Base-by-base conservation (phyloP, 1,284 basidiomycete genomes). In the Ceratobasidium sp. region DNA sequence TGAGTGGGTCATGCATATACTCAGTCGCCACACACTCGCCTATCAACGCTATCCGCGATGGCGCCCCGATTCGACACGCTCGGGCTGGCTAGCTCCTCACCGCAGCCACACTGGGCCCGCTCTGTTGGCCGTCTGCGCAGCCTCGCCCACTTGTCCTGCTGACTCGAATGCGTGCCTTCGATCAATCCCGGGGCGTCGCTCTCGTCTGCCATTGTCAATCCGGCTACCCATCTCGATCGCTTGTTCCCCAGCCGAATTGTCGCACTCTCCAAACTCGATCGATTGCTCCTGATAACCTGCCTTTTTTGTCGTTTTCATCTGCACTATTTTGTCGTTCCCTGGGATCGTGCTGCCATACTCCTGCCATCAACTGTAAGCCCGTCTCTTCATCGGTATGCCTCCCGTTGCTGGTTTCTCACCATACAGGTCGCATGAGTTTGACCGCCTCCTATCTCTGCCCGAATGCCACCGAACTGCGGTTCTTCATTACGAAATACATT, bases 291-390 rank as follows among this genome's bases (percentile, higher is more conserved):
- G 3, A 41, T 21, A 28, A 16, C 39, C 16, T 55, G n/a, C 50
- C 62, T 43, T 50, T 67, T 53, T 26, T 53, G 62, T 67, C 16
- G 18, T 67, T 67, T 67, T 67, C 62, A 67, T 67, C 62, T 67
- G 62, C 62, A 36, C 34, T 57, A 8, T 32, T n/a, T 14, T 32
- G 53, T 30, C 28, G 18, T 3, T 39, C 23, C 14, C 8, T 39
- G 41, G 57, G 57, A n/a, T 23, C n/a, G n/a, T 50, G 6, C 18
- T 21, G n/a, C n/a, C n/a, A n/a, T n/a, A n/a, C n/a, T n/a, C n/a
- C n/a, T n/a, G n/a, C n/a, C n/a, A n/a, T n/a, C n/a, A n/a, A n/a
- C n/a, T n/a, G n/a, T n/a, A n/a, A n/a, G n/a, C n/a, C n/a, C n/a
- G n/a, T n/a, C n/a, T n/a, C n/a, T n/a, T n/a, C n/a, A n/a, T n/a